Percentiles rank a stretch among this genome's conserved stretches.
These are phyloP conservation scores for Paramyrothecium sp. DNA, from an alignment of 2,329 filamentous ascomycete genomes.

Conservation along the genomic window DNA sequence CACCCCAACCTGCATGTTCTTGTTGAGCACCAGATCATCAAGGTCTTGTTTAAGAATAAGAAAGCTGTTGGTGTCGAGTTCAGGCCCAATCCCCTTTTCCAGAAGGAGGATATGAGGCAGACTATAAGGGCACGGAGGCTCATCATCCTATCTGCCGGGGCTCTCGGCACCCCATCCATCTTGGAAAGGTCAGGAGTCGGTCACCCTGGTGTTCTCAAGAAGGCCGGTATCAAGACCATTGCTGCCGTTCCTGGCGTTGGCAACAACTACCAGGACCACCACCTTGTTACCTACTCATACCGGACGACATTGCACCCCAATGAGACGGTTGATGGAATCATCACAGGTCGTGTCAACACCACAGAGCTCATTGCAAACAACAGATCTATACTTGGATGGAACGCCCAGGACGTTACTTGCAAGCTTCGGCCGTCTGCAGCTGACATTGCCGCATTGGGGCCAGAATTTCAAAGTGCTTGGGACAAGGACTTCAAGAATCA, in stretches of 20 bases:
- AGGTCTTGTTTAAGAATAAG: conserved; percentile 53
- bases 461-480: conserved; percentile 48
- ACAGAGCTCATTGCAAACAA: conserved; percentile 41
- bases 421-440: conserved; percentile 50
- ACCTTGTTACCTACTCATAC: conserved; percentile 49
- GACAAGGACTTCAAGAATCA: conserved; percentile 41
- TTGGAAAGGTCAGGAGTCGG: conserved; percentile 61
- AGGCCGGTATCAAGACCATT: conserved; percentile 44
- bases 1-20: neutral
- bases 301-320: conserved; percentile 10
- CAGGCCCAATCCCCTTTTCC: conserved; percentile 42
- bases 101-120: conserved; percentile 24
- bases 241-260: conserved; percentile 50
- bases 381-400: conserved; percentile 50
- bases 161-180: conserved; percentile 47
- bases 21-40: conserved; percentile 19
- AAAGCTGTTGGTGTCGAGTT: conserved; percentile 56
- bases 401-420: conserved; percentile 48
- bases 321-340: conserved; percentile 40
- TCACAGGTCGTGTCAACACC: conserved; percentile 44
- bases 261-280: conserved; percentile 37
- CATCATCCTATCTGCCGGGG: conserved; percentile 46
- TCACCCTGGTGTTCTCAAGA: conserved; percentile 37
- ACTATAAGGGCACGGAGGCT: conserved; percentile 51
- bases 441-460: conserved; percentile 47